Percentiles rank a stretch among this genome's conserved stretches.
These are phyloP conservation scores for Epichloe gansuensis DNA, from an alignment of 2,329 filamentous ascomycete species.

Conservation along the genomic window DNA sequence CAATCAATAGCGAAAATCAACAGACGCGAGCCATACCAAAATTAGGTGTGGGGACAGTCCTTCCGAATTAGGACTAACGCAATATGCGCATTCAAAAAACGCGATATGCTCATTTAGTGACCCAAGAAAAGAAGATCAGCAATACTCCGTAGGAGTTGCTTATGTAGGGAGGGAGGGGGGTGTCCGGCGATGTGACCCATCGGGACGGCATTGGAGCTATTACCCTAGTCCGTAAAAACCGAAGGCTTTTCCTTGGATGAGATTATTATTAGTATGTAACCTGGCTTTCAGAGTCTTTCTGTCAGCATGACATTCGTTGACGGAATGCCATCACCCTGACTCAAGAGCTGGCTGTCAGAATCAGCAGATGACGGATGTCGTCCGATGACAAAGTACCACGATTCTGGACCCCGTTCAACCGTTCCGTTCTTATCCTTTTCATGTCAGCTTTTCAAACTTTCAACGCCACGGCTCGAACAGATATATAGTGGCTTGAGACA, in stretches of 20 bases:
- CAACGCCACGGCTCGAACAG: background rate
- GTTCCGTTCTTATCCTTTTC: background rate
- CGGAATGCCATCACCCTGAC: background rate
- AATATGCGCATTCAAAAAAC: no score
- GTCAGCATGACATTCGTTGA: conserved; percentile 1
- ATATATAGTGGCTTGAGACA: conserved; percentile 8
- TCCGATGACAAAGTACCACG: background rate
- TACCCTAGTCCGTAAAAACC: background rate
- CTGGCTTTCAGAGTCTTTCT: background rate
- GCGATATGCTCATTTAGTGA: no score
- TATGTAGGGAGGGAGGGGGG: background rate
- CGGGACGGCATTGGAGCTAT: background rate
- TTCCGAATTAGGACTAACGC: no score
- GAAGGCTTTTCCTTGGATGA: background rate
- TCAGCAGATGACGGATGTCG: conserved; percentile 1
- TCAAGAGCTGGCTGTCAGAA: background rate
- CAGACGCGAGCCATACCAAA: no score
- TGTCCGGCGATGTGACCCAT: conserved; percentile 2
- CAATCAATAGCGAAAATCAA: no score
- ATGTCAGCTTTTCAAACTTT: background rate
- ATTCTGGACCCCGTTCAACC: background rate
- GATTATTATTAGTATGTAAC: background rate
- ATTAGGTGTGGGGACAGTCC: no score
- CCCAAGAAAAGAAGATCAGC: no score
- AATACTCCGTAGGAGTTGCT: background rate